These are phyloP conservation scores for Panaeolus cyanescens DNA, from an alignment of 768 basidiomycete genomes.

Conservation along the genomic window DNA sequence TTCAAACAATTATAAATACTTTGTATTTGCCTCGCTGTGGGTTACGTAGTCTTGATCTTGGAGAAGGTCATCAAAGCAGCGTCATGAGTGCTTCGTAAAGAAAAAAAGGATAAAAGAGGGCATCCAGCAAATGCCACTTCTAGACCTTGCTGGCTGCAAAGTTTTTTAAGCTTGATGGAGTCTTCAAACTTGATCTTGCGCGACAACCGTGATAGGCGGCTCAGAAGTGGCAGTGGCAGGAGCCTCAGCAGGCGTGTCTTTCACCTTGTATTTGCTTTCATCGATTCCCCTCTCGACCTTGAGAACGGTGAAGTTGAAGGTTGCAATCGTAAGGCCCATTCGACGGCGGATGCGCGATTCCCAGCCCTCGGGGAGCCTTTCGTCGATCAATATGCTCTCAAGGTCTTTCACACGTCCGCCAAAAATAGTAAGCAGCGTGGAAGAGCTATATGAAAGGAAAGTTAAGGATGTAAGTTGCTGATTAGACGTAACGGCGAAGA, in stretches of 20 bases:
- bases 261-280: slow-evolving; percentile 33
- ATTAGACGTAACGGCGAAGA: not conserved
- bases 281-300: slow-evolving; percentile 41
- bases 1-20: too few species aligned
- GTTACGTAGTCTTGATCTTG: not conserved
- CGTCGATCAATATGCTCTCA: slow-evolving; percentile 59
- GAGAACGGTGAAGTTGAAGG: slow-evolving; percentile 52
- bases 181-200: slow-evolving; percentile 2
- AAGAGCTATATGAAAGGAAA: slow-evolving; percentile 46
- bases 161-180: not conserved
- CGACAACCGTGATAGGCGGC: not conserved
- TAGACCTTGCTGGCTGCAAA: not conserved
- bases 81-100: not conserved
- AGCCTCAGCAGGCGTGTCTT: slow-evolving; percentile 3
- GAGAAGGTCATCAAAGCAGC: not conserved
- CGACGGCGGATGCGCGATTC: slow-evolving; percentile 58
- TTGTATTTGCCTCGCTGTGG: not conserved
- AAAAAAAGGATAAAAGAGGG: not conserved
- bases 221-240: slow-evolving; percentile 2
- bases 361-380: slow-evolving; percentile 73
- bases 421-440: slow-evolving; percentile 65
- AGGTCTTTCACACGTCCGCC: slow-evolving; percentile 64
- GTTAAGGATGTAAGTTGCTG: not conserved
- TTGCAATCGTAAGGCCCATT: slow-evolving; percentile 58
- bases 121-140: not conserved